A percentile compares a stretch with the other conserved stretches of the same genome.
Evolutionary conservation across 78 protist species (phyloP).

Genomic region (Dictyostelium purpureum): DNA sequence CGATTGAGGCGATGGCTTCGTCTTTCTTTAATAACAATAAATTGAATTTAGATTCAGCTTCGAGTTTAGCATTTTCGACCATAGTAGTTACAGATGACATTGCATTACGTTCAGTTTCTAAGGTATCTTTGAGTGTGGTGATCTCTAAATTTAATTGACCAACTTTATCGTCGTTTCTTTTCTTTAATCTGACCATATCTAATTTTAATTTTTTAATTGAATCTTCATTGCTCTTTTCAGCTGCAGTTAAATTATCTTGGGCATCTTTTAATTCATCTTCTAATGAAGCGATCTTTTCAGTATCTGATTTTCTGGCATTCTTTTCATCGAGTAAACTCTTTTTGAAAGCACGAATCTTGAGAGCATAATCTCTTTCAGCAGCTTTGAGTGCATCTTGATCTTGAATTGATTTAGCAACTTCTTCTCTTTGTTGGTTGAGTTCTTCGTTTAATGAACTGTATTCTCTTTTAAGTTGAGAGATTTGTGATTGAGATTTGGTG

Average conservation of each 20-base stretch:
- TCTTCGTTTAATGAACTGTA: constrained; percentile 22
- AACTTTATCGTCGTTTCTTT: constrained; percentile 61
- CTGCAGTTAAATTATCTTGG: constrained; percentile 38
- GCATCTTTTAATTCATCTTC: constrained; percentile 73
- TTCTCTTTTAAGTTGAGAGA: constrained; percentile 45
- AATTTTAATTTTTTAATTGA: constrained; percentile 27
- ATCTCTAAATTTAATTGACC: constrained; percentile 47
- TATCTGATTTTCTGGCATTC: constrained; percentile 22
- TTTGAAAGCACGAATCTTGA: constrained; percentile 39
- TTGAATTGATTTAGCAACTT: not conserved
- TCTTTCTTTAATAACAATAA: constrained; percentile 1
- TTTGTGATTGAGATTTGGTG: constrained; percentile 10
- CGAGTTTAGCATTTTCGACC: constrained; percentile 39
- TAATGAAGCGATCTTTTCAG: constrained; percentile 30
- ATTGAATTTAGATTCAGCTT: constrained; percentile 44
- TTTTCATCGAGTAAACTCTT: constrained; percentile 51
- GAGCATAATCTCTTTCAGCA: constrained; percentile 41
- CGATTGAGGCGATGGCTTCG: constrained; percentile 8
- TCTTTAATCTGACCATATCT: constrained; percentile 50
- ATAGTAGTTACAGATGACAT: constrained; percentile 15
- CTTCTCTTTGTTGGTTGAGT: constrained; percentile 20
- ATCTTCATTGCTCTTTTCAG: constrained; percentile 59
- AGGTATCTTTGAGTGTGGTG: constrained; percentile 38
- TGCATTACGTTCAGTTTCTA: constrained; percentile 47
- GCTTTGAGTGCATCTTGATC: constrained; percentile 35